Evolutionary conservation across 768 basidiomycete genomes (phyloP).

Genomic region (Boletus pseudopeckii): DNA sequence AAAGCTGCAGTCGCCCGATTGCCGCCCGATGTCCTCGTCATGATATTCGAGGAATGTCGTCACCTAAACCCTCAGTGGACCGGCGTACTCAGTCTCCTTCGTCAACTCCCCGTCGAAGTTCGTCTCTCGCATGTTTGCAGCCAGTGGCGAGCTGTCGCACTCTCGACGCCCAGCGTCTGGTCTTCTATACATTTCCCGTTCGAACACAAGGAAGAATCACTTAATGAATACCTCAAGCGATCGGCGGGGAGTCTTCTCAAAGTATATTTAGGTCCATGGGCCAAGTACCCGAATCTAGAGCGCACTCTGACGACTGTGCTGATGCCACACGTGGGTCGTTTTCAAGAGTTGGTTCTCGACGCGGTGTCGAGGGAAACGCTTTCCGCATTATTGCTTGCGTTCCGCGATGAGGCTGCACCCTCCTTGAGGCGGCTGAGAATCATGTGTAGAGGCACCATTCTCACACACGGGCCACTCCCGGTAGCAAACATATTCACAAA

Average conservation of each 20-base stretch:
- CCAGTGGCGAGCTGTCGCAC: conserved; percentile 35
- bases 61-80: conserved; percentile 32
- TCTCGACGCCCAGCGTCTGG: conserved; percentile 35
- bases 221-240: conserved; percentile 33
- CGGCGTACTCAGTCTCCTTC: conserved; percentile 32
- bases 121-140: conserved; percentile 34
- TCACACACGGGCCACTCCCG: conserved; percentile 26
- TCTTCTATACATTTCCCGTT: conserved; percentile 32
- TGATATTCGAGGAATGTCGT: conserved; percentile 32
- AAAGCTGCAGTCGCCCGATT: conserved; percentile 30
- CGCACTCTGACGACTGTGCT: conserved; percentile 22
- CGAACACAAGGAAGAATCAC: conserved; percentile 27
- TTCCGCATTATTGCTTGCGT: conserved; percentile 17
- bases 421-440: conserved; percentile 25
- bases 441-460: conserved; percentile 31
- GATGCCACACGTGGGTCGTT: conserved; percentile 29
- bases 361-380: conserved; percentile 31
- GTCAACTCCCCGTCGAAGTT: conserved; percentile 32
- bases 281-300: conserved; percentile 28
- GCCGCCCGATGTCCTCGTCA: conserved; percentile 30
- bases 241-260: conserved; percentile 30
- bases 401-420: conserved; percentile 27
- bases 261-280: conserved; percentile 34
- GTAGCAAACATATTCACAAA: conserved; percentile 23
- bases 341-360: conserved; percentile 30